Evolutionary conservation across 2,329 filamentous ascomycete species (phyloP).

Genomic region (Furcasterigmium sp.): DNA sequence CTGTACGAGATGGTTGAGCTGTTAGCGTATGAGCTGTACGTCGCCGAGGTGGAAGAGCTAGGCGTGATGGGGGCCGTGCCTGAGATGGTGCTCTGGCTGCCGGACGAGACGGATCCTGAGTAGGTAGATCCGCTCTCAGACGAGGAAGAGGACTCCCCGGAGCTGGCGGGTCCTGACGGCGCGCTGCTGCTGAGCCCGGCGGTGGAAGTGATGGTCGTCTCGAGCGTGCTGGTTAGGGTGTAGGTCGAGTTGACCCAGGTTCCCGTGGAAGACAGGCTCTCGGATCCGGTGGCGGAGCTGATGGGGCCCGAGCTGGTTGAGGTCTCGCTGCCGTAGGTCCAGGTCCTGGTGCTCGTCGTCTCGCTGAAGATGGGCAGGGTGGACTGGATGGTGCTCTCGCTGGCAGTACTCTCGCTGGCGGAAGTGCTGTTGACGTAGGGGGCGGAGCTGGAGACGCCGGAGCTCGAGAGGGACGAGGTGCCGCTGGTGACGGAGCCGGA

Average conservation of each 20-base stretch:
- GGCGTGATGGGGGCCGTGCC: background rate
- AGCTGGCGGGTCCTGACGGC: background rate
- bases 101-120: background rate
- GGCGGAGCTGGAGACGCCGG: too few relatives aligned
- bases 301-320: background rate
- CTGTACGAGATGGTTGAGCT: background rate
- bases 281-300: too few relatives aligned
- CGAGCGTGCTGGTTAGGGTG: background rate
- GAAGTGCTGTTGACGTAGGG: too few relatives aligned
- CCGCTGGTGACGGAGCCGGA: background rate
- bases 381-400: background rate
- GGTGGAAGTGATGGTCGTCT: background rate
- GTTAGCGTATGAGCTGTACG: background rate
- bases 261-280: background rate
- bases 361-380: constrained; percentile 1
- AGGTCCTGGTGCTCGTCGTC: background rate
- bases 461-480: background rate
- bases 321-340: constrained; percentile 2
- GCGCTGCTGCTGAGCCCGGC: constrained; percentile 1
- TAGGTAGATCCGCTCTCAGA: background rate
- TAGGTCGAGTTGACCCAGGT: background rate
- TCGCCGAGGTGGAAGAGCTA: background rate
- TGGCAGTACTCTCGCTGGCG: too few relatives aligned
- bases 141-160: background rate
- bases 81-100: too few relatives aligned